A percentile compares a stretch with the other conserved stretches of the same genome.
Conservation (phyloP, 2,329 filamentous ascomycete genomes). For the Neodidymelliopsis sp. region DNA sequence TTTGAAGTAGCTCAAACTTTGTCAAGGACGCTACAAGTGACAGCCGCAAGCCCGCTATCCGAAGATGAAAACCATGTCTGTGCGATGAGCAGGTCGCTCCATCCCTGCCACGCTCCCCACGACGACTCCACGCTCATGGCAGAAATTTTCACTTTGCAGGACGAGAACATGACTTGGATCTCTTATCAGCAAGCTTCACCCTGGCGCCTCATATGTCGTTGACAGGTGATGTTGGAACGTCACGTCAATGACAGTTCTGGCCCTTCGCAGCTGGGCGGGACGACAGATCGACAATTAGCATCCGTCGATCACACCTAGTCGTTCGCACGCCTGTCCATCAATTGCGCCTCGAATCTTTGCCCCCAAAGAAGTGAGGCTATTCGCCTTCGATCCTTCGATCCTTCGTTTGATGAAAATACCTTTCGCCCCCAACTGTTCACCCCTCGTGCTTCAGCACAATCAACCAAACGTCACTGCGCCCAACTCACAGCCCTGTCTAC, state of each 20-base stretch:
- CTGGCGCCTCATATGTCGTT: slow-evolving; percentile 2
- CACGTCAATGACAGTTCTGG: slow-evolving; percentile 27
- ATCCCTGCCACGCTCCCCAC: slow-evolving; percentile 28
- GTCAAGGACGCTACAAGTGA: slow-evolving; percentile 14
- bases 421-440: slow-evolving; percentile 7
- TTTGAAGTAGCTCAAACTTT: slow-evolving; percentile 4
- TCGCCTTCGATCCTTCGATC: slow-evolving; percentile 15
- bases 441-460: slow-evolving; percentile 15
- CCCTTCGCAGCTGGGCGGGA: slow-evolving; percentile 18
- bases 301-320: slow-evolving; percentile 19
- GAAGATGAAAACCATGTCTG: slow-evolving; percentile 9
- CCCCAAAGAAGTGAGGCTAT: slow-evolving; percentile 24
- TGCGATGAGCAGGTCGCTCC: slow-evolving; percentile 23
- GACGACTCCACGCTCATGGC: slow-evolving; percentile 11
- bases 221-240: slow-evolving; percentile 21
- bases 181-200: slow-evolving; percentile 1
- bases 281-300: slow-evolving; percentile 30
- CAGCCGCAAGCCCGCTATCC: slow-evolving; percentile 8
- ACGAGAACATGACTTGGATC: neutral
- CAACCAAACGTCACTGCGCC: slow-evolving; percentile 12
- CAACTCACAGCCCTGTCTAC: slow-evolving; percentile 5
- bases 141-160: slow-evolving; percentile 3
- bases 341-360: slow-evolving; percentile 14
- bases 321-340: slow-evolving; percentile 2
- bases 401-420: slow-evolving; percentile 4